Conservation (phyloP, 1,139 yeast genomes). For the Hyphopichia wangnamkhiaoensis region DNA sequence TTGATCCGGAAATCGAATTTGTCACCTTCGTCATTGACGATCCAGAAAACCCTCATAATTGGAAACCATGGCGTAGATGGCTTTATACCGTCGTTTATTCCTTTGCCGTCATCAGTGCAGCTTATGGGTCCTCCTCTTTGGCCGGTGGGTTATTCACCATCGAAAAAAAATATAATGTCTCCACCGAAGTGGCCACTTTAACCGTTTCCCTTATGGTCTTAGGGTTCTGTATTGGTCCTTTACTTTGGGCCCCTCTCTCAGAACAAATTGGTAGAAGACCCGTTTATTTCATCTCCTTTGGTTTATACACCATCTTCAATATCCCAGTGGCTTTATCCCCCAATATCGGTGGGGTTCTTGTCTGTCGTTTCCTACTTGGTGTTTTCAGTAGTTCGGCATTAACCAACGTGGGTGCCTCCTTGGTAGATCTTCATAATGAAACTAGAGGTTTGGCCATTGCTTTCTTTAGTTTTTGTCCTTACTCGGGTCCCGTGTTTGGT, state of each 20-base stretch:
- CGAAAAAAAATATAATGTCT: slow-evolving; percentile 62
- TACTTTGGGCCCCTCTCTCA: slow-evolving; percentile 86
- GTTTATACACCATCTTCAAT: slow-evolving; percentile 74
- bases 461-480: slow-evolving; percentile 88
- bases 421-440: slow-evolving; percentile 80
- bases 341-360: slow-evolving; percentile 77
- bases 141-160: slow-evolving; percentile 80
- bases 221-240: slow-evolving; percentile 86
- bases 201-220: slow-evolving; percentile 85
- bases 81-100: slow-evolving; percentile 66
- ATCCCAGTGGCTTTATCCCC: slow-evolving; percentile 88
- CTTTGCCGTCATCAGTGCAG: slow-evolving; percentile 75
- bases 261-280: slow-evolving; percentile 87
- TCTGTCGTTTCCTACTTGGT: slow-evolving; percentile 83
- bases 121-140: slow-evolving; percentile 86
- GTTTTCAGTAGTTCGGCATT: slow-evolving; percentile 83
- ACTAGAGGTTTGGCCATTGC: slow-evolving; percentile 90
- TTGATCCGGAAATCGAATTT: slow-evolving; percentile 72
- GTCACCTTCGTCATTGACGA: slow-evolving; percentile 78
- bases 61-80: slow-evolving; percentile 66
- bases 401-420: slow-evolving; percentile 85
- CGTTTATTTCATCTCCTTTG: slow-evolving; percentile 75
- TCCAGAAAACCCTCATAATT: slow-evolving; percentile 86
- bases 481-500: slow-evolving; percentile 89
- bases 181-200: slow-evolving; percentile 74